These are phyloP conservation scores for Hymenoscyphus fraxineus DNA, from an alignment of 2,329 filamentous ascomycete species.

Conservation along the genomic window DNA sequence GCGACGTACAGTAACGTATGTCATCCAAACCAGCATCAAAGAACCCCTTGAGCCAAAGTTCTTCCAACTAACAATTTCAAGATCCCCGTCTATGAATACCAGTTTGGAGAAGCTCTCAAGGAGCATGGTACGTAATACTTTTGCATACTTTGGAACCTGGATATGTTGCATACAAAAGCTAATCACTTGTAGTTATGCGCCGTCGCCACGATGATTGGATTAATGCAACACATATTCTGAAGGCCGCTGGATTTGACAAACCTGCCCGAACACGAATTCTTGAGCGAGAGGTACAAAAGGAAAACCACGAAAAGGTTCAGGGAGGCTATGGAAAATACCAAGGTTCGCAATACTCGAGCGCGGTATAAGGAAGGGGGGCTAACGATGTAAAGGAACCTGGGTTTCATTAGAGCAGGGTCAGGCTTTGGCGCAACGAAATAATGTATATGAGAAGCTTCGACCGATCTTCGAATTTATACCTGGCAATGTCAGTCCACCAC, in stretches of 20 bases:
- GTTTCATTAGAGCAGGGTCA: conserved; percentile 83
- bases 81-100: conserved; percentile 94
- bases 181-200: conserved; percentile 64
- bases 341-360: conserved; percentile 47
- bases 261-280: conserved; percentile 91
- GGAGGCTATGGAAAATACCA: conserved; percentile 99
- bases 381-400: conserved; percentile 70
- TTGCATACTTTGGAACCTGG: too few relatives aligned
- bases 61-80: conserved; percentile 38
- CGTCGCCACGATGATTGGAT: conserved; percentile 93
- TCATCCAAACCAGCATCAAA: neutral
- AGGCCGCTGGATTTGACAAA: conserved; percentile 96
- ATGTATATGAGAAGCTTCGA: conserved; percentile 74
- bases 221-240: conserved; percentile 98
- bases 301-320: conserved; percentile 95
- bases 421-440: conserved; percentile 79
- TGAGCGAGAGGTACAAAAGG: conserved; percentile 95
- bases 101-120: conserved; percentile 72
- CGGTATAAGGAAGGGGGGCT: conserved; percentile 12
- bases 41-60: neutral
- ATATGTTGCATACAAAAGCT: conserved; percentile 1
- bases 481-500: conserved; percentile 83
- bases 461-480: conserved; percentile 88
- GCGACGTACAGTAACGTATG: conserved; percentile 67
- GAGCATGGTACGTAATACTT: conserved; percentile 57